A percentile compares a stretch with the other conserved stretches of the same genome.
These are phyloP conservation scores for Fusarium cicatricum DNA, from an alignment of 2,329 filamentous ascomycete species.

Conservation along the genomic window DNA sequence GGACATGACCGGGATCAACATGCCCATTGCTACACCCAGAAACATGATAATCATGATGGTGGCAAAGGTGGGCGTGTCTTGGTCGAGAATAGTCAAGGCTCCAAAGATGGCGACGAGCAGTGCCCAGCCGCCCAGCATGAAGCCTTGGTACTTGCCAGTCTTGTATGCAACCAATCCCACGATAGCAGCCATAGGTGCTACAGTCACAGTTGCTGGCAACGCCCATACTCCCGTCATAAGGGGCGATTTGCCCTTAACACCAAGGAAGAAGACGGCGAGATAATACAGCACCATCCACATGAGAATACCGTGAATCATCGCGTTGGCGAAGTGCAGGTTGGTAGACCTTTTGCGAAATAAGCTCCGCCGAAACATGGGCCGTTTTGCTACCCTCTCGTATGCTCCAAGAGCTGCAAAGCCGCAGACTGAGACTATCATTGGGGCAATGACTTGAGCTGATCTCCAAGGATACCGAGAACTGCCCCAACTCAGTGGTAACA, in stretches of 20 bases:
- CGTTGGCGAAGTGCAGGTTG: constrained; percentile 31
- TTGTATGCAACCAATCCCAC: constrained; percentile 63
- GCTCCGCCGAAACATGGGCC: constrained; percentile 37
- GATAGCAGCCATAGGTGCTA: constrained; percentile 66
- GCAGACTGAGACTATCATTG: constrained; percentile 62
- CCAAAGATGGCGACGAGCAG: constrained; percentile 67
- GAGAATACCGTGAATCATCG: constrained; percentile 36
- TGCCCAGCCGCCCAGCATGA: constrained; percentile 68
- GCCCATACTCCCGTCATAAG: constrained; percentile 54
- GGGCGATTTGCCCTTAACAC: constrained; percentile 32
- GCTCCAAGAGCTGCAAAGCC: constrained; percentile 50
- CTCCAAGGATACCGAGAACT: constrained; percentile 35
- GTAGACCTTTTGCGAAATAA: constrained; percentile 35
- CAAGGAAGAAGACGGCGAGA: constrained; percentile 40
- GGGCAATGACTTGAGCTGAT: constrained; percentile 58
- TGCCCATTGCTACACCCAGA: constrained; percentile 67
- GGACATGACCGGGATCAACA: constrained; percentile 70
- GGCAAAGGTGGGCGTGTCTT: constrained; percentile 57
- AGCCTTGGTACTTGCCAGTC: constrained; percentile 67
- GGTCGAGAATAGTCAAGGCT: constrained; percentile 57
- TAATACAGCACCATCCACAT: constrained; percentile 45
- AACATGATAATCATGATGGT: constrained; percentile 71
- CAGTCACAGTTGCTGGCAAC: constrained; percentile 68
- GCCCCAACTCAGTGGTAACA: constrained; percentile 29
- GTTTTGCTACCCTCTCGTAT: constrained; percentile 28